phyloP scores from a whole-genome alignment of 1,139 yeast species.

The Scheffersomyces parashehatae region DNA sequence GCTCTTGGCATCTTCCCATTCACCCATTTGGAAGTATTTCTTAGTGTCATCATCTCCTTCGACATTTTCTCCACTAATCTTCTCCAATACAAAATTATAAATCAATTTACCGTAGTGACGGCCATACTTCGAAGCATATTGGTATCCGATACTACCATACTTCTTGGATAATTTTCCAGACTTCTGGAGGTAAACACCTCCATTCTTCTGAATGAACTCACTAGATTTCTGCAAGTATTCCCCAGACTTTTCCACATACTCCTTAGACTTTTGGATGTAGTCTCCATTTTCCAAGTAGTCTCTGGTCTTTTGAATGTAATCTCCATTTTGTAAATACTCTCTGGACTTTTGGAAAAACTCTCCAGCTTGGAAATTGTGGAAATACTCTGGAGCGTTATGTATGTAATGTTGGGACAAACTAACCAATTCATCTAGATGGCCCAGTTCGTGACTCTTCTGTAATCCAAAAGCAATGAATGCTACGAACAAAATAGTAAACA shows the following conservation, averaged over 20 bases:
- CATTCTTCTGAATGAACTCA: constrained; percentile 15
- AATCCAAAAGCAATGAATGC: constrained; percentile 48
- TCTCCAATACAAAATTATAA: constrained; percentile 41
- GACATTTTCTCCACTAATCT: constrained; percentile 36
- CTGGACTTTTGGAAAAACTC: constrained; percentile 4
- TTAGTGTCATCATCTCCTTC: constrained; percentile 29
- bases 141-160: constrained; percentile 22
- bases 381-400: too few relatives aligned
- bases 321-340: constrained; percentile 14
- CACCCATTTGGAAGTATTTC: constrained; percentile 27
- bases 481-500: constrained; percentile 47
- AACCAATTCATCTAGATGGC: constrained; percentile 30
- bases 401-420: not conserved
- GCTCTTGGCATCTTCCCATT: constrained; percentile 19
- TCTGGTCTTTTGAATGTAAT: constrained; percentile 2
- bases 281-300: not conserved
- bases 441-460: constrained; percentile 38
- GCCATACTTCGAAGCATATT: constrained; percentile 15
- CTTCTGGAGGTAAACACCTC: constrained; percentile 16
- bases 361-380: constrained; percentile 1
- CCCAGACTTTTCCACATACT: not conserved
- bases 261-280: constrained; percentile 1
- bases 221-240: constrained; percentile 4
- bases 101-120: constrained; percentile 19
- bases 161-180: constrained; percentile 29